phyloP scores from a whole-genome alignment of 208 protist species.

The Jaenimonas drosophilae region DNA sequence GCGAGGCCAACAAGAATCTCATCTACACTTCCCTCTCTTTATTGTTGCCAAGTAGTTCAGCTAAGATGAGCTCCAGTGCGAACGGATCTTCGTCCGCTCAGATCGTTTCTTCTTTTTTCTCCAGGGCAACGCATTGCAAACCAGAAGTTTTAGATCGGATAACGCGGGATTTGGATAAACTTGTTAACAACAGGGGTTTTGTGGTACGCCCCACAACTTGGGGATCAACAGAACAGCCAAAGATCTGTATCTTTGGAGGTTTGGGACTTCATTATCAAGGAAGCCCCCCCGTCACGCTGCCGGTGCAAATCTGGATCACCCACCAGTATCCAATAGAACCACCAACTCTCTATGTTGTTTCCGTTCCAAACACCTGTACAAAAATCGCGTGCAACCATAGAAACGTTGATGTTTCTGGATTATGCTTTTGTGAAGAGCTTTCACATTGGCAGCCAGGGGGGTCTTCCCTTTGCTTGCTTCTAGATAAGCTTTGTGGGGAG shows the following conservation, averaged over 20 bases:
- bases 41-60: too few species aligned
- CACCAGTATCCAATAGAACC: slow-evolving; percentile 2
- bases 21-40: too few species aligned
- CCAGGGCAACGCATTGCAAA: not conserved
- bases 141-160: not conserved
- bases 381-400: not conserved
- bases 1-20: too few species aligned
- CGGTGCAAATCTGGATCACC: slow-evolving; percentile 2
- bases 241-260: not conserved
- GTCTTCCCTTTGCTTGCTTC: not conserved
- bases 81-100: too few species aligned
- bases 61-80: too few species aligned
- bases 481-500: not conserved
- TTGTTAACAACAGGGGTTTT: not conserved
- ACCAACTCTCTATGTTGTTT: not conserved
- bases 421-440: not conserved
- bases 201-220: not conserved
- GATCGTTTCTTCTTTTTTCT: too few species aligned
- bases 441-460: not conserved
- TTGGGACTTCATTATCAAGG: too few species aligned
- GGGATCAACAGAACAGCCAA: not conserved
- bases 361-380: too few species aligned
- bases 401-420: not conserved
- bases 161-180: not conserved
- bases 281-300: not conserved